These are phyloP conservation scores for Pseudozyma thailandica DNA, from an alignment of 1,284 basidiomycete genomes.

Conservation along the genomic window DNA sequence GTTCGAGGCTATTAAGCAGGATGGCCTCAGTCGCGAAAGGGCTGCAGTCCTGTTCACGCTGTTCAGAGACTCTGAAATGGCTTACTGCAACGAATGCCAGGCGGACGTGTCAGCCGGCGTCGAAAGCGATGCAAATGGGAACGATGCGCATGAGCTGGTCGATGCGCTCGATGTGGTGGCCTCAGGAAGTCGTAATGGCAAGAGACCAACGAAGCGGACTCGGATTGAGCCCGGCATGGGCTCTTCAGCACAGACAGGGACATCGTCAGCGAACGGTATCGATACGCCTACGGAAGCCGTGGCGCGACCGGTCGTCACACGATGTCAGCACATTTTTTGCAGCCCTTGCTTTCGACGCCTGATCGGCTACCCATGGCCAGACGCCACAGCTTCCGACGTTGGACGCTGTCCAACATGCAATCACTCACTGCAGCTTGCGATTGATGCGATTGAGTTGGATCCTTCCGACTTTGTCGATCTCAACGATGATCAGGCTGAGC, in stretches of 20 bases:
- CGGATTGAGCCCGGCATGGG: constrained; percentile 22
- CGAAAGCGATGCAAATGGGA: constrained; percentile 32
- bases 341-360: constrained; percentile 67
- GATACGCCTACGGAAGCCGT: constrained; percentile 36
- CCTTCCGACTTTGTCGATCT: constrained; percentile 47
- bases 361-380: constrained; percentile 43
- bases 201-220: constrained; percentile 12
- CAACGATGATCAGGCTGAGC: constrained; percentile 38
- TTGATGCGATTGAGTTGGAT: constrained; percentile 53
- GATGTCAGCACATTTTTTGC: constrained; percentile 89
- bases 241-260: constrained; percentile 4
- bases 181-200: constrained; percentile 20
- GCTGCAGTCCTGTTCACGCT: constrained; percentile 83
- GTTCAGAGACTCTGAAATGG: constrained; percentile 83
- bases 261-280: constrained; percentile 14
- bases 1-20: constrained; percentile 74
- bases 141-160: constrained; percentile 70
- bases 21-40: constrained; percentile 81
- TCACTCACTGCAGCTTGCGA: constrained; percentile 60
- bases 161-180: constrained; percentile 72
- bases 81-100: constrained; percentile 87
- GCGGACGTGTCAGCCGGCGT: constrained; percentile 73
- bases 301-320: constrained; percentile 74
- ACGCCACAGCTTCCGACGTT: constrained; percentile 28
- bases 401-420: constrained; percentile 77